Base-by-base conservation (phyloP, 208 protist genomes). In the Polymyxa betae region DNA sequence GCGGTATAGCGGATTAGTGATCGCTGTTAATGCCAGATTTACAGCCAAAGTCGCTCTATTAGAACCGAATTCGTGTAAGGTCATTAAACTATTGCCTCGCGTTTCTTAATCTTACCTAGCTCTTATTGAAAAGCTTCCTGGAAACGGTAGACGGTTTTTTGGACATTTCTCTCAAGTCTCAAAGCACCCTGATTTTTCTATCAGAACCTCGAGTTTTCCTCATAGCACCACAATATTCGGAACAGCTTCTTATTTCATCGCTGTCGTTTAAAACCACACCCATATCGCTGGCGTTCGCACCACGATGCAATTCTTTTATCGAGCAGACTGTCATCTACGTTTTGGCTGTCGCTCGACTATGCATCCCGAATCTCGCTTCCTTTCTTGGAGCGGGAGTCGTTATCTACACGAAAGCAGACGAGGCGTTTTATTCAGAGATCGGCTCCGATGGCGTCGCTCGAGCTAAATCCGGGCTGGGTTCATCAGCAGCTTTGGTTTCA, bases 401-500 rank as follows among this genome's bases (percentile, higher is more conserved):
- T 5, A 82, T 82, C n/a, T n/a, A 35, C 5, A 45, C 72, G 5
- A 5, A 40, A 35, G 72, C 35, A 20, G 72, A 82, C n/a, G 16
- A 5, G 5, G 16, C 5, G 35, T 82, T 82, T 43, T 82, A 82
- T 35, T 82, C 72, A 12, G 72, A 35, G 16, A 82, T 82, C 40
- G 72, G 40, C n/a, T 12, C n/a, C 5, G 35, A 82, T 35, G 72
- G 72, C 5, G 72, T 82, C 16, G 72, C 72, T n/a, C 5, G 10
- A 43, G 5, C 72, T n/a, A 82, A 82, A n/a, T 38, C 72, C 40
- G 72, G 72, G 5, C 72, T 82, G 5, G 72, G 72, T n/a, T 38
- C 16, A 5, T 82, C 72, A 16, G 72, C 72, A 35, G n/a, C 72
- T 82, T 12, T 82, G 5, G 72, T 82, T 43, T 5, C 49, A 24